Evolutionary conservation across 495 filamentous ascomycete genomes (phyloP).

Genomic region (Penicillium atrosanguineum): DNA sequence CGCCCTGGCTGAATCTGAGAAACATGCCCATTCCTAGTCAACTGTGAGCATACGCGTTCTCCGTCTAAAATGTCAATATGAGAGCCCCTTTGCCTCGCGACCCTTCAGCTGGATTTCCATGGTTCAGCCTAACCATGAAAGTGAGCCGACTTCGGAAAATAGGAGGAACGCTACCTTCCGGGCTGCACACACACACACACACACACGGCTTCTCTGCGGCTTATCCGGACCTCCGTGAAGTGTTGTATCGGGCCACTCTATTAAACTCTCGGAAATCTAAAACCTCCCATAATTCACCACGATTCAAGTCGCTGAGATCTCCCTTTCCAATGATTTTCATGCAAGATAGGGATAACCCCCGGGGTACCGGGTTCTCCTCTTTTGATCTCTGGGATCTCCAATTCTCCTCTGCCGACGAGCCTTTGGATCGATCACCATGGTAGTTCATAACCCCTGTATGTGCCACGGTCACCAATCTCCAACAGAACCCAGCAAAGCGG

Average conservation of each 20-base stretch:
- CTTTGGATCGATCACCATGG: background rate
- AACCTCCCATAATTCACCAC: background rate
- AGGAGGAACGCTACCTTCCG: conserved; percentile 2
- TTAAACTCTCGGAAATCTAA: background rate
- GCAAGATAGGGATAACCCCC: background rate
- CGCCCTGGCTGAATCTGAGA: conserved; percentile 1
- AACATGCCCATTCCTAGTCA: conserved; percentile 8
- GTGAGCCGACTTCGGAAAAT: background rate
- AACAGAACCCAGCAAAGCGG: background rate
- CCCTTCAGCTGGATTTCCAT: background rate
- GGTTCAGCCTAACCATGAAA: background rate
- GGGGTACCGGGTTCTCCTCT: background rate
- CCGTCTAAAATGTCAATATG: background rate
- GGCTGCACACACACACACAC: background rate
- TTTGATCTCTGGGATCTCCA: background rate
- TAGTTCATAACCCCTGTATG: background rate
- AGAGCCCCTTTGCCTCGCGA: background rate
- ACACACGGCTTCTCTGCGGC: background rate
- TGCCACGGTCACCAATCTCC: background rate
- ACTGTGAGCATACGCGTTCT: background rate
- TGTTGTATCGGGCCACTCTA: too few species aligned
- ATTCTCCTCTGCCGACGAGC: background rate
- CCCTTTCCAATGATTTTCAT: background rate
- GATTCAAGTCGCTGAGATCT: background rate
- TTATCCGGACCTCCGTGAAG: background rate